Evolutionary conservation across 2,329 filamentous ascomycete species (phyloP), one percentile per base, ranked within the genome.

Genomic region (Botrytis deweyae): DNA sequence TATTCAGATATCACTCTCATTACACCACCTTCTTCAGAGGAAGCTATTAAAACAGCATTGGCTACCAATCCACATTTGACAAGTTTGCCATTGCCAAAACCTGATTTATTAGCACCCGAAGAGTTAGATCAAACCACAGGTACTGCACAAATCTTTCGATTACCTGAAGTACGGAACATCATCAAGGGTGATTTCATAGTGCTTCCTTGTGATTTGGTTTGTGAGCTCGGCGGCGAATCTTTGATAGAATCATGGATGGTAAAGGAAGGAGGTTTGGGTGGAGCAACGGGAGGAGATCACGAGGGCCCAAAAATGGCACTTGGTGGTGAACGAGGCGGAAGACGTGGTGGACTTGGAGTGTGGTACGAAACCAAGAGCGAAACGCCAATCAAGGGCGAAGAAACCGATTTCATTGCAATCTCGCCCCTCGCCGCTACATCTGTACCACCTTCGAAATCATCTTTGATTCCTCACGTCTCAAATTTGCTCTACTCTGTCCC

Each of bases 181-280:
- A 89, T 99, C 78, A 94, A 89, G 72, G 90, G 90, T 20, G 94
- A 99, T 83, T 98, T 99, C 80, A 85, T 98, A 40, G 89, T 98
- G 4, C 86, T 99, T 6, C 95, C 96, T 0, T 99, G 96, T 82
- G 96, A 99, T 81, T 86, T 99, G 10, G 90, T 99, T 58, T 98
- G 94, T 81, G 95, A 97, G 80, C 85, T 98, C 25, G 91, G 92
- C 4, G 95, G 94, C 20, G 92, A 94, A 78, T 89, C 91, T 76
- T 86, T 98, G 36, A 84, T 97, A 3, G 94, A 98, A 82, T 90
- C 95, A 75, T 99, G 96, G 94, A 95, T 98, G 92, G 89, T 95
- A 44, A 90, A 92, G 78, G 89, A 94, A 68, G 91, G 90, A 25
- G 92, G 91, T 55, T 86, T 95, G 82, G 88, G 83, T 78, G 89